phyloP scores from a whole-genome alignment of 371 early-diverging fungal species.

The Mortierella sp. region DNA sequence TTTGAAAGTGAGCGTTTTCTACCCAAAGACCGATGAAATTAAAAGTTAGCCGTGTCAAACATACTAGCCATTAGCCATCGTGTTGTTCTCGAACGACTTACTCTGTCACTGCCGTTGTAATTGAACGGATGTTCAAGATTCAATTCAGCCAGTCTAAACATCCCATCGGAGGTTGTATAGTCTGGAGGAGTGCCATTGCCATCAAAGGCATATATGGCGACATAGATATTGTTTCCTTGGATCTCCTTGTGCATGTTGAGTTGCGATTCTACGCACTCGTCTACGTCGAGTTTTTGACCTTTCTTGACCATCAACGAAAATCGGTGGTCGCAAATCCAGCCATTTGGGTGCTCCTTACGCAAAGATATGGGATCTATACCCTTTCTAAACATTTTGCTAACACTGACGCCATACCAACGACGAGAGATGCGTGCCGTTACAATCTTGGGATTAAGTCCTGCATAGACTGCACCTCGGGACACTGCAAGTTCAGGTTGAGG shows the following conservation, averaged over 20 bases:
- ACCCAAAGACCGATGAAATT: not conserved
- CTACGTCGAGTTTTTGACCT: constrained; percentile 22
- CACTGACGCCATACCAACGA: constrained; percentile 30
- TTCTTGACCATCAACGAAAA: not conserved
- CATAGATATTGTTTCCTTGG: not conserved
- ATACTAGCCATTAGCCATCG: no score
- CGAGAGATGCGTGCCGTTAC: constrained; percentile 30
- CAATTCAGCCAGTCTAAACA: not conserved
- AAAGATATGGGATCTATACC: constrained; percentile 54
- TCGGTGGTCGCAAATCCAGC: no score
- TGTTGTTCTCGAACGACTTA: no score
- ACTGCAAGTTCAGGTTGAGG: constrained; percentile 30
- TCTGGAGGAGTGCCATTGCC: constrained; percentile 22
- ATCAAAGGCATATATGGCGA: constrained; percentile 23
- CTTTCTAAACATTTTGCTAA: not conserved
- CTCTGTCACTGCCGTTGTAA: not conserved
- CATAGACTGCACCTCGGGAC: constrained; percentile 35
- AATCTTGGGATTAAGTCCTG: constrained; percentile 23
- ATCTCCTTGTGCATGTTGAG: no score
- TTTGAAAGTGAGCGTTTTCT: constrained; percentile 6
- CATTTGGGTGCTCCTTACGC: no score
- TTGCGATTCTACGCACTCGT: no score
- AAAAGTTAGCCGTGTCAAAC: not conserved
- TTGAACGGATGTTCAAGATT: constrained; percentile 14
- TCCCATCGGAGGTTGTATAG: not conserved